phyloP scores from a whole-genome alignment of 2,329 filamentous ascomycete species.

The Alternaria longipes region DNA sequence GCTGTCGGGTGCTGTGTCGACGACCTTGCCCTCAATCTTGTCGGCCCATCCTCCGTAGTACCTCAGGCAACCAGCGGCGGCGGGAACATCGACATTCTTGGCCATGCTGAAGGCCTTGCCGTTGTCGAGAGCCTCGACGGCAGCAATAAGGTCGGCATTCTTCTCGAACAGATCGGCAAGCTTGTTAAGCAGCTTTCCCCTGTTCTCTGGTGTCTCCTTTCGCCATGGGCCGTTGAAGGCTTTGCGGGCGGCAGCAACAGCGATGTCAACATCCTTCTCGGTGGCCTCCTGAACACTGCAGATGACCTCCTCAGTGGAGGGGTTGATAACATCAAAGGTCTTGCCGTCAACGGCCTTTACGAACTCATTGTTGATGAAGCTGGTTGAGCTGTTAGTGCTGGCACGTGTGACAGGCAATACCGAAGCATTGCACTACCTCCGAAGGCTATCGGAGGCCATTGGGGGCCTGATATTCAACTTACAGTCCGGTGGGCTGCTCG shows the following conservation, averaged over 20 bases:
- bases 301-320: constrained; percentile 84
- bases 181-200: constrained; percentile 75
- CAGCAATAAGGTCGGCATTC: constrained; percentile 77
- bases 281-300: constrained; percentile 82
- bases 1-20: constrained; percentile 78
- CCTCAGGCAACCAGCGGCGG: constrained; percentile 75
- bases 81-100: constrained; percentile 73
- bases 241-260: constrained; percentile 84
- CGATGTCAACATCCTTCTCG: constrained; percentile 84
- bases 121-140: constrained; percentile 88
- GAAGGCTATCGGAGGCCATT: constrained; percentile 7
- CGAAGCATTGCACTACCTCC: constrained; percentile 15
- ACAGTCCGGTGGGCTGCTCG: constrained; percentile 64
- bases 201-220: constrained; percentile 72
- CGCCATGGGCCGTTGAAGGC: constrained; percentile 81
- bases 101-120: constrained; percentile 83
- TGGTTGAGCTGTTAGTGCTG: constrained; percentile 49
- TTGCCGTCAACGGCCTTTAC: constrained; percentile 84
- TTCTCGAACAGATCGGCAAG: constrained; percentile 83
- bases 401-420: background rate
- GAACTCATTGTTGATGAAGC: constrained; percentile 94
- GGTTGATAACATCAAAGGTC: constrained; percentile 93
- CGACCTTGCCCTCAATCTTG: constrained; percentile 88
- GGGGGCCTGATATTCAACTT: constrained; percentile 42
- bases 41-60: constrained; percentile 93